Evolutionary conservation across 192 early-diverging fungal species (phyloP).

Genomic region (Diversispora eburnea): DNA sequence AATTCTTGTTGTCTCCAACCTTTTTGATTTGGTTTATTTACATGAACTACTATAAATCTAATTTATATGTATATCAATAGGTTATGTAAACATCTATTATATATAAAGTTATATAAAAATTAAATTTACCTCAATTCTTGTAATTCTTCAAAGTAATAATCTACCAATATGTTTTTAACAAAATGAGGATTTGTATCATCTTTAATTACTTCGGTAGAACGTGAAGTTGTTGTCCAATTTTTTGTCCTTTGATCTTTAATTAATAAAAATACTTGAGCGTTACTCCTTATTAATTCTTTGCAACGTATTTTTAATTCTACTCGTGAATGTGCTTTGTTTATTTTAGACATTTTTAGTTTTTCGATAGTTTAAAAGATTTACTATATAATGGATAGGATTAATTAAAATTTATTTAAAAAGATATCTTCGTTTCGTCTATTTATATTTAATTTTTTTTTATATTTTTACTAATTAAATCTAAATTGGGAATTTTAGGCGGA

Average conservation of each 20-base stretch:
- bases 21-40: conserved; percentile 39
- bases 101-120: background rate
- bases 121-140: conserved; percentile 18
- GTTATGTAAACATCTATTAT: background rate
- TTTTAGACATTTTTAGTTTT: too few relatives aligned
- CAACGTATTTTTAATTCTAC: conserved; percentile 25
- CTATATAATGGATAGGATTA: too few relatives aligned
- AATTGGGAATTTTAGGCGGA: too few relatives aligned
- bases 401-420: too few relatives aligned
- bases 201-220: conserved; percentile 44
- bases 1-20: conserved; percentile 30
- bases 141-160: conserved; percentile 41
- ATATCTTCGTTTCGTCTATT: too few relatives aligned
- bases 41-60: conserved; percentile 40
- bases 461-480: too few relatives aligned
- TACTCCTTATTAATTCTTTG: conserved; percentile 32
- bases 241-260: conserved; percentile 28
- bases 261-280: conserved; percentile 37
- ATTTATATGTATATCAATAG: background rate
- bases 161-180: conserved; percentile 36
- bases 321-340: background rate
- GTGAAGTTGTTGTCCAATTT: conserved; percentile 12
- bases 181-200: conserved; percentile 49
- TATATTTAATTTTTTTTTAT: too few relatives aligned
- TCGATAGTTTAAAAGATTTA: too few relatives aligned